A percentile compares a stretch with the other conserved stretches of the same genome.
Evolutionary conservation across 2,329 filamentous ascomycete species (phyloP).

Genomic region (Sporothrix protearum): DNA sequence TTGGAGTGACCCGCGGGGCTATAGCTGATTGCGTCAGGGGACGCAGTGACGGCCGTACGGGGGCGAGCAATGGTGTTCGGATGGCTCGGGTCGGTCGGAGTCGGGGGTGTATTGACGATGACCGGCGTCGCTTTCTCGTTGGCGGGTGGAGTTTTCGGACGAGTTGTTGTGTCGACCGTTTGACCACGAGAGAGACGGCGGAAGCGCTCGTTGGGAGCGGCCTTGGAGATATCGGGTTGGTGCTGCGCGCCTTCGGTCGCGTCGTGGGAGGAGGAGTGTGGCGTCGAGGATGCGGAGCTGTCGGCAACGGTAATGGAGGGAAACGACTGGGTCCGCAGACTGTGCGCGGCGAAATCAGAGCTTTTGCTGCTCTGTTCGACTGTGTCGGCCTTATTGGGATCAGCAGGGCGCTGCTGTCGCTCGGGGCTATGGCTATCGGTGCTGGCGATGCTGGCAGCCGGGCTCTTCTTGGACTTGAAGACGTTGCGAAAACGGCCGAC

Average conservation of each 20-base stretch:
- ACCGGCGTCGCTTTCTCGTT: slow-evolving; percentile 47
- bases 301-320: slow-evolving; percentile 23
- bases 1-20: slow-evolving; percentile 37
- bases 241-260: neutral
- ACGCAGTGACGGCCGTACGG: slow-evolving; percentile 8
- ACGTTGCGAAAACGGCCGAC: slow-evolving; percentile 68
- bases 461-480: slow-evolving; percentile 57
- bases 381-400: neutral
- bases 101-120: slow-evolving; percentile 65
- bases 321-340: slow-evolving; percentile 14
- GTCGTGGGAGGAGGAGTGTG: neutral
- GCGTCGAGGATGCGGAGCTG: neutral
- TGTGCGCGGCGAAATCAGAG: neutral
- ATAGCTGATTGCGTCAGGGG: slow-evolving; percentile 25
- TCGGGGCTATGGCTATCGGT: slow-evolving; percentile 45
- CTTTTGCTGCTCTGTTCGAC: slow-evolving; percentile 22
- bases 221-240: slow-evolving; percentile 23
- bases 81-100: slow-evolving; percentile 49
- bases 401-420: slow-evolving; percentile 5
- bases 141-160: slow-evolving; percentile 49
- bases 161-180: slow-evolving; percentile 34
- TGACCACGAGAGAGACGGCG: slow-evolving; percentile 34
- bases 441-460: slow-evolving; percentile 35
- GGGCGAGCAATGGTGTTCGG: slow-evolving; percentile 26
- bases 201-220: slow-evolving; percentile 29